Conservation (phyloP, 2,329 filamentous ascomycete genomes). For the Nemania sp. region DNA sequence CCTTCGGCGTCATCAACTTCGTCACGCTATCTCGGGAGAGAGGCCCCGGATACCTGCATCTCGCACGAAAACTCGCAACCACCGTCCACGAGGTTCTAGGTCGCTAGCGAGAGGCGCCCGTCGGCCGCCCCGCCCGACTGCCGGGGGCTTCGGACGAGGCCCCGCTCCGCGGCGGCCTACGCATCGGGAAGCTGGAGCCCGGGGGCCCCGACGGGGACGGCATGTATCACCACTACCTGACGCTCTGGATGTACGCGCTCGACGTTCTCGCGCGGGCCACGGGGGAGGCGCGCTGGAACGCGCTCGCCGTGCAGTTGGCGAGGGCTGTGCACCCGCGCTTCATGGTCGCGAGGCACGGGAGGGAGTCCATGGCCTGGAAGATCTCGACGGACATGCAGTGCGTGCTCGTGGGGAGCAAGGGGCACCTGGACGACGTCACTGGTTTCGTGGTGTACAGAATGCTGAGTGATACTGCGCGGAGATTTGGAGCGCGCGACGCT, state of each 20-base stretch:
- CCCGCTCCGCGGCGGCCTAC: conserved; percentile 11
- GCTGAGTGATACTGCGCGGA: conserved; percentile 9
- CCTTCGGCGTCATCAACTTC: conserved; percentile 18
- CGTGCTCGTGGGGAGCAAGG: conserved; percentile 5
- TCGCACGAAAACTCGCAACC: conserved; percentile 14
- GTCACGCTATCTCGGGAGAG: conserved; percentile 9
- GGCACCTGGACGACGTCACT: conserved; percentile 14
- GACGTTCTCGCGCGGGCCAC: conserved; percentile 10
- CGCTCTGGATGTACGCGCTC: conserved; percentile 18
- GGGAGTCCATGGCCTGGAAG: conserved; percentile 18
- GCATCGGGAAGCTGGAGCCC: conserved; percentile 10
- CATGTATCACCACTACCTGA: conserved; percentile 20
- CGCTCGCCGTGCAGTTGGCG: conserved; percentile 9
- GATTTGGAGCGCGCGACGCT: background rate
- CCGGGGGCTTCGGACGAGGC: background rate
- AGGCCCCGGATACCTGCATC: conserved; percentile 1
- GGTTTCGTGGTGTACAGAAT: conserved; percentile 7
- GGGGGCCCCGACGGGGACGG: conserved; percentile 10
- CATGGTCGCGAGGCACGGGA: conserved; percentile 8
- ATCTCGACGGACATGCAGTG: conserved; percentile 12
- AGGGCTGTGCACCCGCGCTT: conserved; percentile 10
- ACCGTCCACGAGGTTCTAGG: conserved; percentile 15
- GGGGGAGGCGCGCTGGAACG: conserved; percentile 10
- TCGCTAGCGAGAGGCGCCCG: conserved; percentile 8
- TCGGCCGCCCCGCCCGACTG: background rate